Evolutionary conservation across 2,329 filamentous ascomycete species (phyloP), one percentile per base, ranked within the genome.

Genomic region (Arthrobotrys sphaeroides): DNA sequence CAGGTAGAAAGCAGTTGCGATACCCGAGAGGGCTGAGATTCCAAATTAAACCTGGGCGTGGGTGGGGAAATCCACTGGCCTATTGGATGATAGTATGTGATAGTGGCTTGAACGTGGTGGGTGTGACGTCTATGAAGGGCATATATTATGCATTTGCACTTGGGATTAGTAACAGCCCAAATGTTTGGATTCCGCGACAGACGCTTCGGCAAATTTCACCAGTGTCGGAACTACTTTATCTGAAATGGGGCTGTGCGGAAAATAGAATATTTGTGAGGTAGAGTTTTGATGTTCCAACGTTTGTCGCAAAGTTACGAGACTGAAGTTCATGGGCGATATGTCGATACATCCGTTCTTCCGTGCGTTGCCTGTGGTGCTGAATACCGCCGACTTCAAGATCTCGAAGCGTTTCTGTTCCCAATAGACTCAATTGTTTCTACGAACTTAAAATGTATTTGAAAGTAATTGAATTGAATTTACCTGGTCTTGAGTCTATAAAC

Each of bases 1-100:
- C 47, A 18, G n/a, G n/a, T n/a, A n/a, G 47, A 20, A 53, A 53
- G 47, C 47, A 36, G 9, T 7, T 53, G 47, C 47, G 47, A 53
- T 53, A 18, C 3, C n/a, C n/a, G 9, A 53, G n/a, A n/a, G n/a
- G 47, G 47, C 47, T 53, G 26, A 26, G 47, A 53, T 53, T 53
- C 47, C 47, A 53, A 53, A 53, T 53, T 20, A 28, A 53, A 28
- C 16, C 47, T 36, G n/a, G 5, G n/a, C 45, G 10, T 10, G 7
- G 36, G 36, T 40, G 36, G 36, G 36, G 36, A 40, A 16, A 40
- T 4, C 36, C 16, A 5, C 36, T 5, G 16, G 12, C 36, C 36
- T 2, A n/a, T 40, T 40, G 36, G n/a, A 5, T 40, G 16, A 5
- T 6, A 2, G 31, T 3, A 33, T 33, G 31, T 33, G 31, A 33